A percentile compares a stretch with the other conserved stretches of the same genome.
phyloP scores from a whole-genome alignment of 371 early-diverging fungal genomes.

The Actinomucor elegans region DNA sequence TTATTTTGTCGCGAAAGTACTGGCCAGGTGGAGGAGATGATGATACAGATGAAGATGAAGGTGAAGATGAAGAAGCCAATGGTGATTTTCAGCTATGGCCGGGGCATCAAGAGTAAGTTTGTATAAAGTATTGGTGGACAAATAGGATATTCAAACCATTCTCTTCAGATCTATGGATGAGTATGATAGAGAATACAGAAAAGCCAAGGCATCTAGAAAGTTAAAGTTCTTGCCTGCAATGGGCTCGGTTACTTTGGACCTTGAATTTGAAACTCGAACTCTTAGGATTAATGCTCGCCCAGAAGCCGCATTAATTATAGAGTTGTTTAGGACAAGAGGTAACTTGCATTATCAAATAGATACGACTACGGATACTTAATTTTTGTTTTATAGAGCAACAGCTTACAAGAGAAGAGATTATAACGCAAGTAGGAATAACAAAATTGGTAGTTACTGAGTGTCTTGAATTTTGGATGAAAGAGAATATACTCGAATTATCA shows the following conservation, averaged over 20 bases:
- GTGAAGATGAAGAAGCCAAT: conserved; percentile 1
- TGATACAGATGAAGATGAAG: conserved; percentile 18
- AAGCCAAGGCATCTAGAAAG: conserved; percentile 22
- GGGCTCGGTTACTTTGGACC: conserved; percentile 30
- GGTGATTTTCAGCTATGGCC: not conserved
- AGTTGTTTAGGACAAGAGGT: conserved; percentile 27
- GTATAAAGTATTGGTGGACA: too few relatives aligned
- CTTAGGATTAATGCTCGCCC: conserved; percentile 17
- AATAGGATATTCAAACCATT: not conserved
- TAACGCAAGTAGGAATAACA: not conserved
- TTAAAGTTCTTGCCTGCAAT: conserved; percentile 22
- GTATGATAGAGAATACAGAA: conserved; percentile 24
- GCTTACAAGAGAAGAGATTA: conserved; percentile 19
- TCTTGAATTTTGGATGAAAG: conserved; percentile 25
- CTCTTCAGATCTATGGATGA: conserved; percentile 5
- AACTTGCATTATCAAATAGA: not conserved
- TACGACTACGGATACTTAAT: not conserved
- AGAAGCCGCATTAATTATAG: conserved; percentile 27
- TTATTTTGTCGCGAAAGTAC: conserved; percentile 32
- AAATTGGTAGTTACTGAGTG: conserved; percentile 10
- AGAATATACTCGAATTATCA: conserved; percentile 16
- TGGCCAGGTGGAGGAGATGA: conserved; percentile 34
- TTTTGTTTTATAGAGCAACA: not conserved
- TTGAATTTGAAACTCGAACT: conserved; percentile 20
- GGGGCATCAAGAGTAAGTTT: conserved; percentile 2